Conservation (phyloP, 2,329 filamentous ascomycete species). For the Colletotrichum australisinense region DNA sequence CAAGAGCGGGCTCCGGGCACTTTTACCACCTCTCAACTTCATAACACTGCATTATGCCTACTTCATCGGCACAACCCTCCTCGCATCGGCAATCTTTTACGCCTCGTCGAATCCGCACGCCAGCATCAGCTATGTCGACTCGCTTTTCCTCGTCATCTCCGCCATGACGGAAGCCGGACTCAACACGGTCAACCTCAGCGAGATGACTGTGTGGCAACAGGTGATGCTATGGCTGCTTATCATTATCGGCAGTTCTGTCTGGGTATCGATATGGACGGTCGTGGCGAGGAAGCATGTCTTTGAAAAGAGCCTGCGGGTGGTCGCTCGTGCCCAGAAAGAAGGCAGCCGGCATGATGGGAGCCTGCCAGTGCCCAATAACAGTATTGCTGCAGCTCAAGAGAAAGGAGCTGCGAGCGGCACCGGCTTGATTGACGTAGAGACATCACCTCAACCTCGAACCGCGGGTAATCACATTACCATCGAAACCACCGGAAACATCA, state of each 20-base stretch:
- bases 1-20: neutral
- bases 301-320: constrained; percentile 67
- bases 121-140: constrained; percentile 70
- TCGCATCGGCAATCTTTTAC: constrained; percentile 72
- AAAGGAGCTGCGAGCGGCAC: neutral
- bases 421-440: neutral
- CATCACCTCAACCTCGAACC: neutral
- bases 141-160: constrained; percentile 74
- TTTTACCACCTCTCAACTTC: constrained; percentile 63
- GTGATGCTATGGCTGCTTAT: constrained; percentile 73
- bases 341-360: constrained; percentile 41
- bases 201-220: constrained; percentile 76
- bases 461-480: neutral
- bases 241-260: constrained; percentile 74
- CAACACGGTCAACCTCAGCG: constrained; percentile 74
- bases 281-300: constrained; percentile 71
- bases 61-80: constrained; percentile 67
- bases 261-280: constrained; percentile 74
- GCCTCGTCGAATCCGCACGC: constrained; percentile 61
- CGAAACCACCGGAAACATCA: neutral
- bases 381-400: neutral
- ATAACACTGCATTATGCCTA: constrained; percentile 76
- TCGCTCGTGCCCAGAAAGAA: constrained; percentile 57
- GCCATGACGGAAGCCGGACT: constrained; percentile 76
- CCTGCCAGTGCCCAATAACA: constrained; percentile 39